A percentile compares a stretch with the other conserved stretches of the same genome.
phyloP scores from a whole-genome alignment of 441 rosid genomes.

The Biscutella auriculata region DNA sequence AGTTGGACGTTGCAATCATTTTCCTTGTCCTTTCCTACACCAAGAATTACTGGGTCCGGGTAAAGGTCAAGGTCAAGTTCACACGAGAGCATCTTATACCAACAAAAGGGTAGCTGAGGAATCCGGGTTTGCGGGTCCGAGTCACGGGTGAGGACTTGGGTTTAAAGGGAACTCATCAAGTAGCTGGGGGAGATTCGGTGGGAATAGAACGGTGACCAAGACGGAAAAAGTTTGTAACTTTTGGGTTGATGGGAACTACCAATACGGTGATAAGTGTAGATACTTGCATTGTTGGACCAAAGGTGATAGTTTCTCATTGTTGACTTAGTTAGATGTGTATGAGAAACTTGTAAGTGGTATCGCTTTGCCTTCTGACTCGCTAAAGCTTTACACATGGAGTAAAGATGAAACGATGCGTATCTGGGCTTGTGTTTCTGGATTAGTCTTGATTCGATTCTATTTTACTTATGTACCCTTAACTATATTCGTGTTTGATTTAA shows the following conservation, averaged over 20 bases:
- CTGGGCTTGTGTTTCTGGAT: constrained; percentile 96
- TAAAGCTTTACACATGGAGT: constrained; percentile 87
- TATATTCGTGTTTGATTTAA: no score
- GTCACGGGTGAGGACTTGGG: constrained; percentile 43
- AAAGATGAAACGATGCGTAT: constrained; percentile 72
- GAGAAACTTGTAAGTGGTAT: constrained; percentile 76
- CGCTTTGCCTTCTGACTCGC: constrained; percentile 73
- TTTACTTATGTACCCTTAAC: no score
- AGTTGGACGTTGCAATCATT: constrained; percentile 66
- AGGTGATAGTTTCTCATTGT: constrained; percentile 56
- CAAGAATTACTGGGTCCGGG: constrained; percentile 50
- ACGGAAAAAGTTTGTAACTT: constrained; percentile 65
- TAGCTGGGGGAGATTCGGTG: constrained; percentile 64
- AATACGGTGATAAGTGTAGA: constrained; percentile 63
- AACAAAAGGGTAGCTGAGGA: constrained; percentile 65
- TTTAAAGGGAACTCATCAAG: constrained; percentile 25
- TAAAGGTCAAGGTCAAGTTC: constrained; percentile 1
- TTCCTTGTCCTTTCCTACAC: constrained; percentile 69
- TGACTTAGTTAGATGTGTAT: constrained; percentile 88
- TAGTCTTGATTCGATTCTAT: constrained; percentile 34
- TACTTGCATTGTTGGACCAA: constrained; percentile 81
- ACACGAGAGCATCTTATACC: no score
- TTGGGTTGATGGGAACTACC: constrained; percentile 85
- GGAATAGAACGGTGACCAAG: constrained; percentile 39
- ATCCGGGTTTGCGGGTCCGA: constrained; percentile 50